phyloP scores from a whole-genome alignment of 1,284 basidiomycete species.

The Ganoderma meredithae region DNA sequence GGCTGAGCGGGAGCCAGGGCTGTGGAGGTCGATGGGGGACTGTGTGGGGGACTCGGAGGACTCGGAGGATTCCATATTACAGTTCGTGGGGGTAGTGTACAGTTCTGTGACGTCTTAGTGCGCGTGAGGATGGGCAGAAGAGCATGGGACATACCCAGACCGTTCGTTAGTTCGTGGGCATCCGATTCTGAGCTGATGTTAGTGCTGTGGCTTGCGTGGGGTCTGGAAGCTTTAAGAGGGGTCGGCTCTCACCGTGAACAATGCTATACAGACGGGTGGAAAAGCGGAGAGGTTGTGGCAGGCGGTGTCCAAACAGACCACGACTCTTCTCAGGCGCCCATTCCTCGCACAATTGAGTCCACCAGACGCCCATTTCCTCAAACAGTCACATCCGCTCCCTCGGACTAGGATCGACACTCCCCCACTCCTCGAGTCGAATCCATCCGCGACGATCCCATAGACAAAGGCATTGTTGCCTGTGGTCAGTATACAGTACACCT shows the following conservation, averaged over 20 bases:
- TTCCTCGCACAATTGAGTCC: constrained; percentile 5
- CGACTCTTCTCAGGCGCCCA: constrained; percentile 10
- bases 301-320: constrained; percentile 28
- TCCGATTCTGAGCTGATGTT: constrained; percentile 16
- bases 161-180: constrained; percentile 30
- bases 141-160: constrained; percentile 26
- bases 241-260: constrained; percentile 29
- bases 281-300: constrained; percentile 16
- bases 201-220: constrained; percentile 5
- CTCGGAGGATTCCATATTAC: constrained; percentile 36
- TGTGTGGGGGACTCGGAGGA: constrained; percentile 35
- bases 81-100: constrained; percentile 26
- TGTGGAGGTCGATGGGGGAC: constrained; percentile 28
- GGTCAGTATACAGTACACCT: not conserved
- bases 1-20: constrained; percentile 16
- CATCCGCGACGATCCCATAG: not conserved
- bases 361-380: constrained; percentile 14
- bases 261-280: constrained; percentile 21
- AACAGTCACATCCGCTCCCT: constrained; percentile 3
- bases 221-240: not conserved
- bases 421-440: too few relatives aligned
- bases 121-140: constrained; percentile 4
- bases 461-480: too few relatives aligned
- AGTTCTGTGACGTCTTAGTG: constrained; percentile 27
- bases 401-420: not conserved